These are phyloP conservation scores for Calvatia gigantea DNA, from an alignment of 768 basidiomycete species.

Conservation along the genomic window DNA sequence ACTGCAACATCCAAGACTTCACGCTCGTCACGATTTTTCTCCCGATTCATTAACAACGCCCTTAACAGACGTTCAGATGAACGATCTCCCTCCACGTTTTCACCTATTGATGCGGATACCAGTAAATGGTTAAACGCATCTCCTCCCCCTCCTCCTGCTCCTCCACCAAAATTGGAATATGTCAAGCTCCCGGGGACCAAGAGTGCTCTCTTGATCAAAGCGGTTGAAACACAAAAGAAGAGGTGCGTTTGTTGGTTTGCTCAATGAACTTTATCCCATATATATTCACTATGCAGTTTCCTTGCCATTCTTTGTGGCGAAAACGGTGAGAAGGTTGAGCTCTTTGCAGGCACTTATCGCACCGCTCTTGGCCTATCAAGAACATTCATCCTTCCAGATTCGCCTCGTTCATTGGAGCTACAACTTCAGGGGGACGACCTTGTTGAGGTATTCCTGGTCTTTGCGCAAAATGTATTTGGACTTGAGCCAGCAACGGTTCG, in stretches of 20 bases:
- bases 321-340: constrained; percentile 87
- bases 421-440: constrained; percentile 91
- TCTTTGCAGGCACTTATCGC: constrained; percentile 88
- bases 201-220: constrained; percentile 76
- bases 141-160: constrained; percentile 22
- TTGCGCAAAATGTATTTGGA: constrained; percentile 89
- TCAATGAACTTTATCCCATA: neutral
- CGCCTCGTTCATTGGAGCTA: constrained; percentile 81
- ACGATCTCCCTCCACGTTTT: constrained; percentile 33
- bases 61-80: constrained; percentile 64
- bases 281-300: constrained; percentile 49
- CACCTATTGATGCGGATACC: constrained; percentile 38
- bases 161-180: constrained; percentile 85
- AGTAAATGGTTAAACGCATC: constrained; percentile 21
- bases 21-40: constrained; percentile 62
- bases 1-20: constrained; percentile 29
- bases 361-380: constrained; percentile 90
- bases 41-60: constrained; percentile 66
- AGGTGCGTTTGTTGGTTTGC: constrained; percentile 44
- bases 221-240: constrained; percentile 87
- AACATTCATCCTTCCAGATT: constrained; percentile 90
- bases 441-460: constrained; percentile 88
- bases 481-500: constrained; percentile 90
- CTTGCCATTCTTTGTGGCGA: constrained; percentile 92
- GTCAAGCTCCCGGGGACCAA: constrained; percentile 92